Percentiles rank a stretch among this genome's conserved stretches.
Conservation (phyloP, 2,329 filamentous ascomycete genomes). For the Elsinoe necatrix region DNA sequence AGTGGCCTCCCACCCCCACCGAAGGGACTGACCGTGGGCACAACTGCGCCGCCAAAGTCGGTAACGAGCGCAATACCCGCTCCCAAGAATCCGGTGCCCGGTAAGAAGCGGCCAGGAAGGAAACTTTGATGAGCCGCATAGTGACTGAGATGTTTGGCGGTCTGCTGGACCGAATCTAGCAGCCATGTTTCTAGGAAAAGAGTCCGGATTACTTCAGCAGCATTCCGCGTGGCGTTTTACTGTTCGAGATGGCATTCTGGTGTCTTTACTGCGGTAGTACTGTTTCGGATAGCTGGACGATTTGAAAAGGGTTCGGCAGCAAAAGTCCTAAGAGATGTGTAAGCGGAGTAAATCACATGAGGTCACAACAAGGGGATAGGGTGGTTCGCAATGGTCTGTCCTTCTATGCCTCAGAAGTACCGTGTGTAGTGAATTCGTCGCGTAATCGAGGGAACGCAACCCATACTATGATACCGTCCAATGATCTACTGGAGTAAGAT, state of each 20-base stretch:
- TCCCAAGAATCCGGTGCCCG: background rate
- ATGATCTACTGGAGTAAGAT: no score
- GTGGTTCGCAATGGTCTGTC: no score
- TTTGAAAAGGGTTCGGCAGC: background rate
- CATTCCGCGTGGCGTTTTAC: background rate
- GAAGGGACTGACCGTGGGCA: background rate
- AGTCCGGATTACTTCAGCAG: background rate
- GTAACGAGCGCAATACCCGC: background rate
- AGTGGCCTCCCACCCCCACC: background rate
- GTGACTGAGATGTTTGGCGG: background rate
- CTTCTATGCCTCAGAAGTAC: no score
- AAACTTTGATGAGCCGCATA: background rate
- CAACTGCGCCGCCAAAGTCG: background rate
- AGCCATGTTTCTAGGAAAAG: background rate
- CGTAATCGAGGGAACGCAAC: no score
- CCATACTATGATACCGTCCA: no score
- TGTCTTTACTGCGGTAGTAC: background rate
- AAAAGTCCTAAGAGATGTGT: no score
- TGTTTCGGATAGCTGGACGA: background rate
- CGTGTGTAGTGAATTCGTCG: no score
- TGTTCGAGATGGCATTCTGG: no score
- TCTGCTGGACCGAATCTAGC: background rate
- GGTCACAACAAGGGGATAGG: no score
- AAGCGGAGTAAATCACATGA: no score
- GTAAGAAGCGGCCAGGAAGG: background rate